phyloP scores from a whole-genome alignment of 2,329 filamentous ascomycete species.

The Arthrobotrys conoides region DNA sequence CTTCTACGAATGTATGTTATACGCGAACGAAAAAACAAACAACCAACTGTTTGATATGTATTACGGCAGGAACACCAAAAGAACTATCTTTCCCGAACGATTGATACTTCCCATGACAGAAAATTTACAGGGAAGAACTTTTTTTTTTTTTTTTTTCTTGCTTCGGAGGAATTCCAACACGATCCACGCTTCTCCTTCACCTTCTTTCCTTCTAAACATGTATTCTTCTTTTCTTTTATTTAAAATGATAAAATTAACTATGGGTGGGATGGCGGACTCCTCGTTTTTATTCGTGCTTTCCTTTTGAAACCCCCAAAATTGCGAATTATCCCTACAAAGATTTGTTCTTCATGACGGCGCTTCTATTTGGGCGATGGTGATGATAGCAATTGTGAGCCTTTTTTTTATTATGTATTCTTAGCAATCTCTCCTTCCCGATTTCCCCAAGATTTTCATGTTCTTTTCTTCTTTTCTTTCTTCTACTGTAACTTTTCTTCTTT shows the following conservation, averaged over 20 bases:
- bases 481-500: conserved; percentile 18
- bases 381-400: conserved; percentile 12
- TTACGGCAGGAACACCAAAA: conserved; percentile 48
- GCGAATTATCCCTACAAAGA: conserved; percentile 48
- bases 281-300: conserved; percentile 52
- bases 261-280: conserved; percentile 59
- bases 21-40: conserved; percentile 48
- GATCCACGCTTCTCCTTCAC: conserved; percentile 12
- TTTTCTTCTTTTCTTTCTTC: conserved; percentile 23
- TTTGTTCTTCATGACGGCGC: conserved; percentile 26
- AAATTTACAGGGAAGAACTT: conserved; percentile 34
- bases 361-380: conserved; percentile 20
- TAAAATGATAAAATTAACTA: conserved; percentile 57
- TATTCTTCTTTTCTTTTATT: conserved; percentile 55
- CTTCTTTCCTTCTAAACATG: conserved; percentile 47
- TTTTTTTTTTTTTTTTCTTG: too few species aligned
- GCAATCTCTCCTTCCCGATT: conserved; percentile 28
- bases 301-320: conserved; percentile 34
- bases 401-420: conserved; percentile 51
- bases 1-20: conserved; percentile 58
- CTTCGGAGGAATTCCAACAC: conserved; percentile 30
- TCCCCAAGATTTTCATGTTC: neutral
- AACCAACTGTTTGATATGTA: conserved; percentile 42
- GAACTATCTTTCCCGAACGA: conserved; percentile 48
- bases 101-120: conserved; percentile 32